Conservation (phyloP, 352 stramenopile species). For the Pythium insidiosum region DNA sequence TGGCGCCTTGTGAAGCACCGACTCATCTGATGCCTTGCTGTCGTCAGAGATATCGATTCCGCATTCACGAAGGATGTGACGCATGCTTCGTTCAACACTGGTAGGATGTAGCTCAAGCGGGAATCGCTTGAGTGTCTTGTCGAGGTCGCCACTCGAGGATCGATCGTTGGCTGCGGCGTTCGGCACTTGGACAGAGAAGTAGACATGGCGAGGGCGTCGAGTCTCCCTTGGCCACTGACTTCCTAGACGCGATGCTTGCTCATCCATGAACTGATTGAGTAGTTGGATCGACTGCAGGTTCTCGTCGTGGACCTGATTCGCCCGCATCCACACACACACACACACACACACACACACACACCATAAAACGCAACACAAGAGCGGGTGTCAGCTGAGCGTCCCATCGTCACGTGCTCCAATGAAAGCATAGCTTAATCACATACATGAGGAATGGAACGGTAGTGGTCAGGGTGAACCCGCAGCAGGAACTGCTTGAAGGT, state of each 20-base stretch:
- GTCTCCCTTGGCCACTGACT: no score
- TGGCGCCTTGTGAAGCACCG: not conserved
- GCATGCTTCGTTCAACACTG: constrained; percentile 45
- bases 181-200: constrained; percentile 14
- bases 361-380: no score
- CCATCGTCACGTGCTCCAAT: no score
- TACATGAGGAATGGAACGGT: constrained; percentile 38
- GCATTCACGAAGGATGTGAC: constrained; percentile 37
- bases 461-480: constrained; percentile 62
- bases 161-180: not conserved
- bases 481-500: constrained; percentile 69
- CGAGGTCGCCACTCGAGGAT: no score
- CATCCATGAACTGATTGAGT: constrained; percentile 68
- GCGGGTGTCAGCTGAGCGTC: no score
- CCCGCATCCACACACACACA: no score
- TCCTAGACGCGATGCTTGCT: constrained; percentile 16
- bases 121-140: constrained; percentile 50
- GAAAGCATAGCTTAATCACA: no score
- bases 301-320: constrained; percentile 60
- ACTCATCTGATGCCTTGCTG: not conserved
- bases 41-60: constrained; percentile 21
- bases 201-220: constrained; percentile 4
- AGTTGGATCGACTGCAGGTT: constrained; percentile 63
- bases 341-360: no score
- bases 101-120: constrained; percentile 27